A percentile compares a stretch with the other conserved stretches of the same genome.
Evolutionary conservation across 306 rosid genomes (phyloP).

Genomic region (Ziziphus jujuba): DNA sequence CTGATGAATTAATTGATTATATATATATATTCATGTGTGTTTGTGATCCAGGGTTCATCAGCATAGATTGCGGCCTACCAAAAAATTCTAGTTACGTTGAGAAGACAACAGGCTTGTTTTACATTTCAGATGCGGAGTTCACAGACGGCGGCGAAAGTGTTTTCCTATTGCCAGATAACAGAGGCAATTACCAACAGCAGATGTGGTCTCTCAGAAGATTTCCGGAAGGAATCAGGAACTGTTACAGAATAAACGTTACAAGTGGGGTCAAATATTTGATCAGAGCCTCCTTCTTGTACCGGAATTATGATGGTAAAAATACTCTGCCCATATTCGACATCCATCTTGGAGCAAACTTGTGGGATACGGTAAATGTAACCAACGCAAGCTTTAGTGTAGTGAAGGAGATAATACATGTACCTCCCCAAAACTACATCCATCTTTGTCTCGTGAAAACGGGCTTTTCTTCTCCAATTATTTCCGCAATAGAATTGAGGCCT

Average conservation of each 20-base stretch:
- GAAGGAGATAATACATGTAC: slow-evolving; percentile 40
- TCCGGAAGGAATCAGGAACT: slow-evolving; percentile 56
- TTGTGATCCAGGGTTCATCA: slow-evolving; percentile 46
- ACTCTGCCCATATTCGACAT: slow-evolving; percentile 39
- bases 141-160: slow-evolving; percentile 28
- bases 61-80: slow-evolving; percentile 53
- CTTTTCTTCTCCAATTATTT: slow-evolving; percentile 43
- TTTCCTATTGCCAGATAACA: slow-evolving; percentile 1
- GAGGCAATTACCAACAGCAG: slow-evolving; percentile 4
- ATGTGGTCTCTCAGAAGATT: slow-evolving; percentile 44
- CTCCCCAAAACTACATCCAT: slow-evolving; percentile 20
- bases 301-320: slow-evolving; percentile 42
- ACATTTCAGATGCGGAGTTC: slow-evolving; percentile 48
- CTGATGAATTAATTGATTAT: no score
- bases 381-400: not conserved
- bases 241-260: slow-evolving; percentile 45
- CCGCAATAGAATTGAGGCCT: slow-evolving; percentile 45
- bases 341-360: slow-evolving; percentile 39
- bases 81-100: slow-evolving; percentile 27
- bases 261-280: slow-evolving; percentile 39
- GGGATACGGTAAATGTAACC: slow-evolving; percentile 31
- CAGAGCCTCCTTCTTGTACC: slow-evolving; percentile 43
- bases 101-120: slow-evolving; percentile 32
- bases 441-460: slow-evolving; percentile 38
- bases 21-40: no score